Conservation (phyloP, 2,329 filamentous ascomycete species). For the Westerdykella sp. region DNA sequence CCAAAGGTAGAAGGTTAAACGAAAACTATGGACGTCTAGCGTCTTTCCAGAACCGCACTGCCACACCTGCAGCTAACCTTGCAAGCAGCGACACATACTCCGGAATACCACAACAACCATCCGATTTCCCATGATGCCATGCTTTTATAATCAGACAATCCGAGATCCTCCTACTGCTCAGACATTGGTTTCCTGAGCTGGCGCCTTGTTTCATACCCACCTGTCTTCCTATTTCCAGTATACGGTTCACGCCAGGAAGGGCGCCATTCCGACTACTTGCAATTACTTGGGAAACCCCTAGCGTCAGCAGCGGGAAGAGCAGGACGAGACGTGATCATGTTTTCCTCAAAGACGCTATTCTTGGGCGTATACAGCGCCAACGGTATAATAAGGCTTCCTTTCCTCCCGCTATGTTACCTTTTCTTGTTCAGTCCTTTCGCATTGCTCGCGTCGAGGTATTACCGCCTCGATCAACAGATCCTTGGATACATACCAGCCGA, state of each 20-base stretch:
- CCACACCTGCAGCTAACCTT: not conserved
- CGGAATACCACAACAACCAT: not conserved
- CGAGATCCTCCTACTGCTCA: too few species aligned
- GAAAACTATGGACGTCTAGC: not conserved
- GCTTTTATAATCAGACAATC: not conserved
- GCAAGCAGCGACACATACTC: not conserved
- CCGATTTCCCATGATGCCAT: not conserved
- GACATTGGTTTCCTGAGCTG: too few species aligned
- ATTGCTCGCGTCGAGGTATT: conserved; percentile 18
- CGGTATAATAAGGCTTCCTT: conserved; percentile 26
- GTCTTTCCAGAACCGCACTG: not conserved
- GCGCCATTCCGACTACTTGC: not conserved
- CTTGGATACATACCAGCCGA: conserved; percentile 16
- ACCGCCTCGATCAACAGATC: conserved; percentile 15
- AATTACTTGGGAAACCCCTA: not conserved
- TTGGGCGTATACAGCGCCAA: conserved; percentile 30
- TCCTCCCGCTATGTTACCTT: conserved; percentile 30
- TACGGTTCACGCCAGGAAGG: not conserved
- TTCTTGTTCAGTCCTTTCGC: conserved; percentile 27
- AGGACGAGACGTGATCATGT: conserved; percentile 19
- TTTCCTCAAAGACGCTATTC: conserved; percentile 28
- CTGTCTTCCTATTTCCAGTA: not conserved
- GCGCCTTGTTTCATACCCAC: too few species aligned
- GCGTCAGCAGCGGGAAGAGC: not conserved
- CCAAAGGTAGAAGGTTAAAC: not conserved